A percentile compares a stretch with the other conserved stretches of the same genome.
Conservation (phyloP, 1,139 yeast species). For the Kurtzmaniella natalensis region DNA sequence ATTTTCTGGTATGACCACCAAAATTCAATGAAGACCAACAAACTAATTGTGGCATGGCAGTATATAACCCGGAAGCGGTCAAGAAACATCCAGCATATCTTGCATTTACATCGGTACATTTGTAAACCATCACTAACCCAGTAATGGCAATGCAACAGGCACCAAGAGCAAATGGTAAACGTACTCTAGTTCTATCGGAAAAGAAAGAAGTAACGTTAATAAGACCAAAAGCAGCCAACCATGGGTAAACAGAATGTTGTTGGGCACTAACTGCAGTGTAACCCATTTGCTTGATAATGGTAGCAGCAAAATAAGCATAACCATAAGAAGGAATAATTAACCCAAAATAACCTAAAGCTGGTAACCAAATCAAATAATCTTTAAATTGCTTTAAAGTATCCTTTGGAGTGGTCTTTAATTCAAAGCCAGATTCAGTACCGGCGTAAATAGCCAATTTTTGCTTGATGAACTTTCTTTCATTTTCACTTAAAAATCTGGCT, state of each 20-base stretch:
- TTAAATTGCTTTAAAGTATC: slow-evolving; percentile 44
- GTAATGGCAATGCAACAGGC: slow-evolving; percentile 41
- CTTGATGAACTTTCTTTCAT: slow-evolving; percentile 48
- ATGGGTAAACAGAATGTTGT: slow-evolving; percentile 67
- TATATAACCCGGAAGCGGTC: slow-evolving; percentile 59
- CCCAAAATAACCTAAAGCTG: slow-evolving; percentile 60
- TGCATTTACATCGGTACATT: slow-evolving; percentile 26
- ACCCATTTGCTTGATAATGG: slow-evolving; percentile 54
- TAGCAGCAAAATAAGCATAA: slow-evolving; percentile 66
- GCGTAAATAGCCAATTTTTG: slow-evolving; percentile 49
- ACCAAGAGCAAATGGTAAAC: slow-evolving; percentile 46
- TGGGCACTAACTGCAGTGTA: slow-evolving; percentile 62
- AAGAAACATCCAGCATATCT: slow-evolving; percentile 74
- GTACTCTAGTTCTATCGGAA: slow-evolving; percentile 45
- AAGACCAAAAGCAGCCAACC: slow-evolving; percentile 60
- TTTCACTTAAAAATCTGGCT: slow-evolving; percentile 45
- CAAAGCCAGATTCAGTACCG: slow-evolving; percentile 52
- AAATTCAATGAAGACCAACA: slow-evolving; percentile 70
- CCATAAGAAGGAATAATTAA: slow-evolving; percentile 66
- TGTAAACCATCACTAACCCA: slow-evolving; percentile 52
- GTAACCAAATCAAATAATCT: slow-evolving; percentile 47
- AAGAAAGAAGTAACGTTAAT: slow-evolving; percentile 43
- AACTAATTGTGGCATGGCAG: slow-evolving; percentile 70
- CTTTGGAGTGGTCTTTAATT: slow-evolving; percentile 36
- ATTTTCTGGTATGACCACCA: slow-evolving; percentile 66